Evolutionary conservation across 441 rosid species (phyloP), one percentile per base, ranked within the genome.

Genomic region (Populus trichocarpa): DNA sequence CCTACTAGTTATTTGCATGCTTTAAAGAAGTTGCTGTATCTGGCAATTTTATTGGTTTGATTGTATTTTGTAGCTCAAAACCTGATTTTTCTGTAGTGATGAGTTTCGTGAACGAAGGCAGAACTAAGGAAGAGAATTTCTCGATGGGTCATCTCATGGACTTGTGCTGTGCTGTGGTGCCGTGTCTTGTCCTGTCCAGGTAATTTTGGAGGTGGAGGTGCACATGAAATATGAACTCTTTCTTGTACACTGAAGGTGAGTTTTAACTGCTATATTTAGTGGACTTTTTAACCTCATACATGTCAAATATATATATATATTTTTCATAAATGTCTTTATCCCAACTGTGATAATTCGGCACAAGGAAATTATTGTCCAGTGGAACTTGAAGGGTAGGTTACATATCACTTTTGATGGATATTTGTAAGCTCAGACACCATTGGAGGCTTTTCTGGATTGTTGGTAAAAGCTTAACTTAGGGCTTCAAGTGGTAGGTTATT

Each of bases 401-500:
- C 67, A 36, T 61, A 20, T 18, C 36, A 2, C 36, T 50, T 33
- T 61, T 50, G 46, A 66, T 68, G 23, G 73, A 74, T 79, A 53
- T 8, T 28, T 64, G 5, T 40, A 28, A 10, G 26, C 42, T 68
- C 46, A 22, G 32, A 11, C 23, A 22, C 5, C 46, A 5, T 26
- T 26, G 69, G 72, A n/a, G 66, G 75, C 36, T 42, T 46, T 5
- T 18, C 65, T 1, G 30, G 14, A 64, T 40, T 3, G 35, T 32
- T 11, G 30, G 69, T 13, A 67, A 23, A 64, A 74, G 8, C 36
- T 53, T 8, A 66, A 59, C 64, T 32, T 50, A 38, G 32, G n/a
- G 66, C 22, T 16, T 25, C 28, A 30, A 68, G 46, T 59, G 81
- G 73, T 69, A 57, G 74, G 68, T 57, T 73, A 59, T 30, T 33